Conservation (phyloP, 1,139 yeast genomes). For the Kurtzmaniella quercitrusa region DNA sequence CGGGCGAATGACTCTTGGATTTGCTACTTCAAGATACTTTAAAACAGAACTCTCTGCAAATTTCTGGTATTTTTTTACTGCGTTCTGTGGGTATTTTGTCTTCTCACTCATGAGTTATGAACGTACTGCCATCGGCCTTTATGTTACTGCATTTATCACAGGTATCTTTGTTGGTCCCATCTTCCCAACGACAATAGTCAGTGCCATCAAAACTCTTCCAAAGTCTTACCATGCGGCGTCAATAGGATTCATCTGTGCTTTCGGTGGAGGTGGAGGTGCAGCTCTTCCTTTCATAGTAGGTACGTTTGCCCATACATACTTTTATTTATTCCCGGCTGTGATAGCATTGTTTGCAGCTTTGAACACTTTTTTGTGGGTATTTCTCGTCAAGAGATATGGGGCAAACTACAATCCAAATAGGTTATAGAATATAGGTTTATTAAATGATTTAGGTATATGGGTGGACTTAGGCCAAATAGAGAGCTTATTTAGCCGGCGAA, state of each 20-base stretch:
- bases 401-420: constrained; percentile 15
- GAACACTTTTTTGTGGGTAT: constrained; percentile 23
- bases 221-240: constrained; percentile 59
- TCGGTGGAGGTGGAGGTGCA: constrained; percentile 77
- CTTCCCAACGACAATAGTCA: constrained; percentile 71
- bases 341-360: constrained; percentile 26
- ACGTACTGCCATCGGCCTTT: neutral
- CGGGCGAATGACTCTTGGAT: constrained; percentile 59
- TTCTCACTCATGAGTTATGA: constrained; percentile 20
- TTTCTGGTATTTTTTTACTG: constrained; percentile 22
- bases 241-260: constrained; percentile 70
- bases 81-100: constrained; percentile 27
- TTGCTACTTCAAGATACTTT: constrained; percentile 50
- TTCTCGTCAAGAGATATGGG: constrained; percentile 17
- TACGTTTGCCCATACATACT: constrained; percentile 34
- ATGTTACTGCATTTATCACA: constrained; percentile 42
- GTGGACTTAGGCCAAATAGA: neutral
- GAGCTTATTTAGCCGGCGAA: neutral
- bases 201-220: constrained; percentile 63
- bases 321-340: constrained; percentile 36
- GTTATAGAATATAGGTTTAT: constrained; percentile 10
- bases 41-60: constrained; percentile 46
- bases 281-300: constrained; percentile 65
- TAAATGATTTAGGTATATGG: neutral
- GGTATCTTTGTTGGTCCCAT: constrained; percentile 79